A percentile compares a stretch with the other conserved stretches of the same genome.
phyloP scores from a whole-genome alignment of 2,329 filamentous ascomycete species.

The Arthrinium puccinioides region DNA sequence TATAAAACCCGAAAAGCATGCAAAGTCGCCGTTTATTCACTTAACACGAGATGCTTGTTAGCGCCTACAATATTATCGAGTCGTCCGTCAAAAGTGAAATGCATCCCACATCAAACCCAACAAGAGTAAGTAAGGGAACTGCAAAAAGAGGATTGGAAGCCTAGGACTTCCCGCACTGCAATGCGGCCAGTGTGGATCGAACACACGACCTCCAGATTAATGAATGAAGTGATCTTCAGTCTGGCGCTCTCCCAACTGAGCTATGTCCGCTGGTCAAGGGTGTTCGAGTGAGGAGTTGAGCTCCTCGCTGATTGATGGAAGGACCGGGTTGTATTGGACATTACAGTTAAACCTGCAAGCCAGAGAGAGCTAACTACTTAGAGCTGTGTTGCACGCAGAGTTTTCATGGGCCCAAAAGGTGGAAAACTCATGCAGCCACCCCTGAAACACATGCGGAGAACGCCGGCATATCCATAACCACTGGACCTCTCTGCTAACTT shows the following conservation, averaged over 20 bases:
- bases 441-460: background rate
- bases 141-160: background rate
- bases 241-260: slow-evolving; percentile 4
- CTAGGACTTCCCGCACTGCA: too few relatives aligned
- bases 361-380: background rate
- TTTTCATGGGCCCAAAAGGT: background rate
- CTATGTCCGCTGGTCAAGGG: slow-evolving; percentile 3
- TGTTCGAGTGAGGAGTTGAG: too few relatives aligned
- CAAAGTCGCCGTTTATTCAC: too few relatives aligned
- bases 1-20: too few relatives aligned
- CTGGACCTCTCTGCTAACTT: too few relatives aligned
- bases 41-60: too few relatives aligned
- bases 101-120: background rate
- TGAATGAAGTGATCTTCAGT: slow-evolving; percentile 1
- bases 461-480: too few relatives aligned
- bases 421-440: background rate
- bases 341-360: background rate
- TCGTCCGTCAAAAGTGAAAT: too few relatives aligned
- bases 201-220: slow-evolving; percentile 3
- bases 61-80: too few relatives aligned
- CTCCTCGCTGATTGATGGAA: too few relatives aligned
- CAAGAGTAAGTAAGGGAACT: background rate
- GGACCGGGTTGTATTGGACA: background rate
- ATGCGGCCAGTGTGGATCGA: slow-evolving; percentile 3
- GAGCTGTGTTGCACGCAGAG: background rate